Percentiles rank a stretch among this genome's conserved stretches.
These are phyloP conservation scores for Hypoxylon trugodes DNA, from an alignment of 495 filamentous ascomycete genomes.

Conservation along the genomic window DNA sequence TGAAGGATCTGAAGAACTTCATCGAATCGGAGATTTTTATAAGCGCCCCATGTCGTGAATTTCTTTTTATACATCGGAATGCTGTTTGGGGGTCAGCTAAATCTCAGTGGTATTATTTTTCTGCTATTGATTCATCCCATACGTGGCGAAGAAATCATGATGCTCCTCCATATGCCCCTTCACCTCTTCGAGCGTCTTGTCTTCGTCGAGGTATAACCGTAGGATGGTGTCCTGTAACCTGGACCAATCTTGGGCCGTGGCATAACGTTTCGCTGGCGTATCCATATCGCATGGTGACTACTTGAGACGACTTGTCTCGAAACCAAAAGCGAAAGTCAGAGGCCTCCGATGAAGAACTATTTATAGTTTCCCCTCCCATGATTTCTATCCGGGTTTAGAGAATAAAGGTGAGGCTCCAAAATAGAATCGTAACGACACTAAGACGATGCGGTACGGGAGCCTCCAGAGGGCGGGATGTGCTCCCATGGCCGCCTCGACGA, in stretches of 20 bases:
- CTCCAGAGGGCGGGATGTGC: slow-evolving; percentile 35
- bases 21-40: slow-evolving; percentile 44
- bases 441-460: slow-evolving; percentile 11
- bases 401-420: slow-evolving; percentile 15
- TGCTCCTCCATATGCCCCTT: slow-evolving; percentile 44
- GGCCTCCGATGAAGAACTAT: slow-evolving; percentile 31
- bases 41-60: slow-evolving; percentile 42
- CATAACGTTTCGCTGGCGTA: slow-evolving; percentile 32
- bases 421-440: slow-evolving; percentile 6
- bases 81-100: slow-evolving; percentile 33
- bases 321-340: slow-evolving; percentile 15
- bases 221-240: slow-evolving; percentile 39
- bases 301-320: slow-evolving; percentile 20
- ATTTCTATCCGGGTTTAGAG: neutral
- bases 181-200: slow-evolving; percentile 46
- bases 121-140: slow-evolving; percentile 16
- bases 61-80: slow-evolving; percentile 47
- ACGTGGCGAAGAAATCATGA: slow-evolving; percentile 45
- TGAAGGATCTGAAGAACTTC: slow-evolving; percentile 46
- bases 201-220: slow-evolving; percentile 42
- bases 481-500: neutral
- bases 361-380: slow-evolving; percentile 29
- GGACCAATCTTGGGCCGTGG: slow-evolving; percentile 41
- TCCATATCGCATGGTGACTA: slow-evolving; percentile 34
- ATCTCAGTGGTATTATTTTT: neutral